Percentiles rank a stretch among this genome's conserved stretches.
phyloP scores from a whole-genome alignment of 345 rosid genomes.

The Citropsis articulata region DNA sequence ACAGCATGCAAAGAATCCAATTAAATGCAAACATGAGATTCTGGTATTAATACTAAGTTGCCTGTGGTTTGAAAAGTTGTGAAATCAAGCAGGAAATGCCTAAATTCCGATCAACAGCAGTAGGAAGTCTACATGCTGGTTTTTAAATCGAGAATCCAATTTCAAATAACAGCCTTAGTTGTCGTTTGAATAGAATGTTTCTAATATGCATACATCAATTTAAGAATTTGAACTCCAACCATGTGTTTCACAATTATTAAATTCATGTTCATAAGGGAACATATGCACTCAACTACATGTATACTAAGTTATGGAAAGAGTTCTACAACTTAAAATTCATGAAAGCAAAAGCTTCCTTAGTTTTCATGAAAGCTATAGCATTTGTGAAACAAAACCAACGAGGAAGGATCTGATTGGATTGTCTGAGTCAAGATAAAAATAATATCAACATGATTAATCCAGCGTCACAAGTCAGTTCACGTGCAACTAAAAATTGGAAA shows the following conservation, averaged over 20 bases:
- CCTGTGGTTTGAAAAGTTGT: background rate
- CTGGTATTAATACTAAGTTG: background rate
- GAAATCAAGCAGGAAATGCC: background rate
- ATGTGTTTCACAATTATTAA: background rate
- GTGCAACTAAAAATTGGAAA: background rate
- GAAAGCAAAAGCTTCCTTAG: background rate
- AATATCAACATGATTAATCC: background rate
- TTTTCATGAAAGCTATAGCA: background rate
- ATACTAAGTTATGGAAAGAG: background rate
- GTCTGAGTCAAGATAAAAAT: background rate
- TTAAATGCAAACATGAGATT: background rate
- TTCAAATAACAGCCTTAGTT: background rate
- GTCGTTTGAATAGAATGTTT: background rate
- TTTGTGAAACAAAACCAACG: background rate
- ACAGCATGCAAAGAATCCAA: background rate
- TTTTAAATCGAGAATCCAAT: background rate
- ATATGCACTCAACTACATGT: background rate
- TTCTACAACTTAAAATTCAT: background rate
- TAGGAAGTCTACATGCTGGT: background rate
- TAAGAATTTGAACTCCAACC: background rate
- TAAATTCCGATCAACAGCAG: background rate
- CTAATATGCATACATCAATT: background rate
- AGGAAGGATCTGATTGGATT: background rate
- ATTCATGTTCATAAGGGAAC: background rate
- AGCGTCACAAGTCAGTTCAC: background rate